phyloP scores from a whole-genome alignment of 371 early-diverging fungal genomes.

The Dichotomocladium elegans region DNA sequence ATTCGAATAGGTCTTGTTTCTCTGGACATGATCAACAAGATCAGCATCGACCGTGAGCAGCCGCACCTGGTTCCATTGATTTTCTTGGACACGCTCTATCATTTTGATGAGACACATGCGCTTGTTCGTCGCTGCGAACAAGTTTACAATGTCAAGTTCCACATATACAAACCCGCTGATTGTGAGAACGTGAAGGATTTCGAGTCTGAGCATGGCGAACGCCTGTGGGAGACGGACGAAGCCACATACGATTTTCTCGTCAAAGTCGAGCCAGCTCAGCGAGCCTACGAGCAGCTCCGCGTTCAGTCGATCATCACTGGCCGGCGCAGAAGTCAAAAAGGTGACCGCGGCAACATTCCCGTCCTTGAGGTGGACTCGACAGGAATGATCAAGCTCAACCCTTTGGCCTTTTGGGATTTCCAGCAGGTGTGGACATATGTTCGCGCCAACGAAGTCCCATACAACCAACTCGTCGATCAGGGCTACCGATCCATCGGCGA shows the following conservation, averaged over 20 bases:
- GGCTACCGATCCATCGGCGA: slow-evolving; percentile 94
- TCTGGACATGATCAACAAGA: slow-evolving; percentile 70
- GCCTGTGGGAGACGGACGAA: slow-evolving; percentile 80
- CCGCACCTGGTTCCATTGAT: slow-evolving; percentile 75
- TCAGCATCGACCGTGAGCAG: slow-evolving; percentile 51
- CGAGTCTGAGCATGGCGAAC: slow-evolving; percentile 65
- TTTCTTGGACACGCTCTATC: slow-evolving; percentile 90
- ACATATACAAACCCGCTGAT: slow-evolving; percentile 70
- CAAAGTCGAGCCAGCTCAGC: slow-evolving; percentile 90
- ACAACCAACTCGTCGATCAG: slow-evolving; percentile 83
- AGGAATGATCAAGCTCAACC: slow-evolving; percentile 85
- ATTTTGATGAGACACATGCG: slow-evolving; percentile 87
- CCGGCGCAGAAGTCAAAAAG: slow-evolving; percentile 86
- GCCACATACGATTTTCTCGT: slow-evolving; percentile 85
- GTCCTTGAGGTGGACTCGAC: slow-evolving; percentile 83
- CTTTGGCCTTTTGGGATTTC: slow-evolving; percentile 86
- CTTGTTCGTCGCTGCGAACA: slow-evolving; percentile 63
- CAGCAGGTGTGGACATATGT: slow-evolving; percentile 84
- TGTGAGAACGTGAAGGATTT: slow-evolving; percentile 64
- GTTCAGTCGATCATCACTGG: slow-evolving; percentile 86
- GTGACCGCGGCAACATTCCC: slow-evolving; percentile 72
- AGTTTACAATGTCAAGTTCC: slow-evolving; percentile 70
- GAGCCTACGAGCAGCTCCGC: slow-evolving; percentile 75
- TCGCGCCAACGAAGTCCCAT: slow-evolving; percentile 84
- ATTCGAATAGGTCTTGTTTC: slow-evolving; percentile 63